Evolutionary conservation across 2,329 filamentous ascomycete species (phyloP).

Genomic region (Fusarium begoniae): DNA sequence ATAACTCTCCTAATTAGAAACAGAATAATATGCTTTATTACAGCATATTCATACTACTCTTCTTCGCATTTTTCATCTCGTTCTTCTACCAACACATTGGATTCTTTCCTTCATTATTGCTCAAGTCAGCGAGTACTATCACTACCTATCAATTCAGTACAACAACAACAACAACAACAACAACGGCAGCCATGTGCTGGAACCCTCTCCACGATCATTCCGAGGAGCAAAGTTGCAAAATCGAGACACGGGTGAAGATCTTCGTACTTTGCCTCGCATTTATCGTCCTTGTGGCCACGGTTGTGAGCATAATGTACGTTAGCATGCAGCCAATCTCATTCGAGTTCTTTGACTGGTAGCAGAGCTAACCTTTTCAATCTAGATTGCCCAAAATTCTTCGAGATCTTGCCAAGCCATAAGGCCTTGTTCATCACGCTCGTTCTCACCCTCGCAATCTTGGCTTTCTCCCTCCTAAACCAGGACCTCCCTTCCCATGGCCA

Average conservation of each 20-base stretch:
- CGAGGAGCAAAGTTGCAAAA: too few species aligned
- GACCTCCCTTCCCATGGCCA: too few species aligned
- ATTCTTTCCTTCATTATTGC: neutral
- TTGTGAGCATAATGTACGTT: neutral
- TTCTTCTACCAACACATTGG: neutral
- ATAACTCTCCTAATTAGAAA: neutral
- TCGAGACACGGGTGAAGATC: too few species aligned
- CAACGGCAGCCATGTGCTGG: neutral
- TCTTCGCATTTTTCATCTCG: neutral
- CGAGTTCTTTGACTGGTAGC: neutral
- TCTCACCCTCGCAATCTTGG: neutral
- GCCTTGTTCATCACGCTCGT: neutral
- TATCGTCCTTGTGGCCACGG: too few species aligned
- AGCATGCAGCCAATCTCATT: neutral
- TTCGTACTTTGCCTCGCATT: too few species aligned
- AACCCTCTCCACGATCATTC: too few species aligned
- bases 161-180: neutral
- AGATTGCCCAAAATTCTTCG: neutral
- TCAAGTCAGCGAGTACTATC: neutral
- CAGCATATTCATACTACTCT: neutral
- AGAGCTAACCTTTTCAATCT: neutral
- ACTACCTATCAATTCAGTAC: neutral
- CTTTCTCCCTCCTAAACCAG: too few species aligned
- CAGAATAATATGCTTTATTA: too few species aligned
- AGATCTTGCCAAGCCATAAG: neutral